phyloP scores from a whole-genome alignment of 495 filamentous ascomycete species.

The Talaromyces adpressus region DNA sequence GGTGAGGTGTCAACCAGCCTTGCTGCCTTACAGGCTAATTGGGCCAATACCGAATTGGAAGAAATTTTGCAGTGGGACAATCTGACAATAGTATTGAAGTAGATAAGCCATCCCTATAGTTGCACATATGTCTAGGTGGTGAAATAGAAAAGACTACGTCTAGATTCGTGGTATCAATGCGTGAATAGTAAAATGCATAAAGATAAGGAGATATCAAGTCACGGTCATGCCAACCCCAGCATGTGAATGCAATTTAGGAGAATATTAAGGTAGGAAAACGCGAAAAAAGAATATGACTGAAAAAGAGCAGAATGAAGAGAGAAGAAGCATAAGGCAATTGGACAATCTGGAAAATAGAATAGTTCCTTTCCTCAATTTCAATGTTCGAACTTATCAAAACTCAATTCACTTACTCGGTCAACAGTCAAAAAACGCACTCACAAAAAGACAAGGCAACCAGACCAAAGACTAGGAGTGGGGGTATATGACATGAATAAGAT shows the following conservation, averaged over 20 bases:
- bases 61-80: no score
- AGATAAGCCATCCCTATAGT: neutral
- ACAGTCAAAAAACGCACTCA: neutral
- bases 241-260: neutral
- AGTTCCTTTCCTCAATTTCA: neutral
- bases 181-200: neutral
- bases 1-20: no score
- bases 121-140: neutral
- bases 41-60: no score
- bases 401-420: neutral
- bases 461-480: conserved; percentile 6
- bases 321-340: neutral
- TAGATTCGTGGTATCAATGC: neutral
- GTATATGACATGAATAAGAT: conserved; percentile 11
- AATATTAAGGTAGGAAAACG: neutral
- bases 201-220: neutral
- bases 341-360: neutral
- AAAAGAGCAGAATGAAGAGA: neutral
- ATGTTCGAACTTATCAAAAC: neutral
- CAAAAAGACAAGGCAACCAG: conserved; percentile 2
- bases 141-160: neutral
- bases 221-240: neutral
- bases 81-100: neutral
- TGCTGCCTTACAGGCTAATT: no score
- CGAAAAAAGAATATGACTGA: neutral